Base-by-base conservation (phyloP, 129 eudicot genomes). In the Artemisia tridentata region DNA sequence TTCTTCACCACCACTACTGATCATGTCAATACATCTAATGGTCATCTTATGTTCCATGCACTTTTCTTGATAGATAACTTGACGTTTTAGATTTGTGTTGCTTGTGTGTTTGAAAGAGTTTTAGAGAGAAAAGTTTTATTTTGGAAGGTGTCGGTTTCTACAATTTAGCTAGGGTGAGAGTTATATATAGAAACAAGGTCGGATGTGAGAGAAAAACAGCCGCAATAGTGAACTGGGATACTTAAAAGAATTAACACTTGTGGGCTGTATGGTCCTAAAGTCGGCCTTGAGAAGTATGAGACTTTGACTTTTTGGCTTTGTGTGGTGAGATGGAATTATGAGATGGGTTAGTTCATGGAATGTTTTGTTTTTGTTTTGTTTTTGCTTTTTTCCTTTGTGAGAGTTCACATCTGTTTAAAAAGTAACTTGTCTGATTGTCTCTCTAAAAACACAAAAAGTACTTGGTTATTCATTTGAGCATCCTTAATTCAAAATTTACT, bases 1-100 rank as follows among this genome's bases (percentile, higher is more conserved):
- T 23, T 86, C 87, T 25, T 77, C 79, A 55, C 21, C 62, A 54
- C 25, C 18, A 54, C 13, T 17, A 54, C 25, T 54, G 56, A 25
- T 25, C 45, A 38, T 38, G 10, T 38, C 45, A 38, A 38, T 38
- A 38, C 45, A 38, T 38, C 10, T 38, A 38, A n/a, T 54, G 25
- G 18, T 17, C 59, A 7, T 54, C 59, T 54, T 54, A 54, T 54
- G 3, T 54, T 54, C 25, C 59, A 54, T 54, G 59, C 59, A 54
- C 20, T n/a, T 54, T 17, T 17, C 0, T 17, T 9, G 11, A 52
- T 52, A 5, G 21, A n/a, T 15, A 4, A n/a, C 8, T 51, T 51
- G n/a, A 51, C 18, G 11, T 52, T 38, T 38, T 38, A 38, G 0
- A 7, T 38, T 38, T 38, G 9, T 38, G 45, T 38, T 38, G 45